Evolutionary conservation across 768 basidiomycete genomes (phyloP).

Genomic region (Fomitopsis pulvina): DNA sequence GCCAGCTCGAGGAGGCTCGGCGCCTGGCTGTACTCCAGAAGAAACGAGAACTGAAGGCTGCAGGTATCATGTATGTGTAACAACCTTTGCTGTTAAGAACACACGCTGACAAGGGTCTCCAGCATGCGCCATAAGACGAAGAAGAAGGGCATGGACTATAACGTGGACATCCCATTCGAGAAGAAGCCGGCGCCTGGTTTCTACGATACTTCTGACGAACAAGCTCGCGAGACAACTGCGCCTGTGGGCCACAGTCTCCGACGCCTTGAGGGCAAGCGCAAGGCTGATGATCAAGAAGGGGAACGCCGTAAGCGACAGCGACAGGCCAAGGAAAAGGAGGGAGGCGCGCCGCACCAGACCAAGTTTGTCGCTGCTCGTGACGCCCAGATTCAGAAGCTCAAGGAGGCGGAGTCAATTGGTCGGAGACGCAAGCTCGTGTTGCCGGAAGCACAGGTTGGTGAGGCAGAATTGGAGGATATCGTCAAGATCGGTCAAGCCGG

Average conservation of each 20-base stretch:
- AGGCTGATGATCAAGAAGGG: conserved; percentile 88
- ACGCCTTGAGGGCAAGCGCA: conserved; percentile 93
- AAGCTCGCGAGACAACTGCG: conserved; percentile 77
- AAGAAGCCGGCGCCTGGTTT: conserved; percentile 94
- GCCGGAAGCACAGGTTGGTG: conserved; percentile 89
- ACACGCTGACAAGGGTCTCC: too few relatives aligned
- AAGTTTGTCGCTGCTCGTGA: conserved; percentile 97
- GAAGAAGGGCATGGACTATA: conserved; percentile 99
- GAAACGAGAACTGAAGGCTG: too few relatives aligned
- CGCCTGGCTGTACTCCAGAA: conserved; percentile 94
- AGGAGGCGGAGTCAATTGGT: conserved; percentile 93
- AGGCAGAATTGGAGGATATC: conserved; percentile 92
- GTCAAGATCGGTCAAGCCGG: conserved; percentile 96
- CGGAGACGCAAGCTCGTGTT: conserved; percentile 78
- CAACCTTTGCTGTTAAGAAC: too few relatives aligned
- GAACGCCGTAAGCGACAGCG: conserved; percentile 88
- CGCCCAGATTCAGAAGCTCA: conserved; percentile 95
- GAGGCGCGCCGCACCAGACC: conserved; percentile 66
- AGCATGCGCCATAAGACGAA: conserved; percentile 94
- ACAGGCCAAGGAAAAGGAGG: conserved; percentile 32
- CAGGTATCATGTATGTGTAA: too few relatives aligned
- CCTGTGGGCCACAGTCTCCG: conserved; percentile 89
- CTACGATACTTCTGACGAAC: conserved; percentile 94
- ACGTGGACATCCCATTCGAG: conserved; percentile 97
- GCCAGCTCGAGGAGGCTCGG: conserved; percentile 94